A percentile compares a stretch with the other conserved stretches of the same genome.
These are phyloP conservation scores for Coelastrella sp. DNA, from an alignment of 139 green algal genomes.

Conservation along the genomic window DNA sequence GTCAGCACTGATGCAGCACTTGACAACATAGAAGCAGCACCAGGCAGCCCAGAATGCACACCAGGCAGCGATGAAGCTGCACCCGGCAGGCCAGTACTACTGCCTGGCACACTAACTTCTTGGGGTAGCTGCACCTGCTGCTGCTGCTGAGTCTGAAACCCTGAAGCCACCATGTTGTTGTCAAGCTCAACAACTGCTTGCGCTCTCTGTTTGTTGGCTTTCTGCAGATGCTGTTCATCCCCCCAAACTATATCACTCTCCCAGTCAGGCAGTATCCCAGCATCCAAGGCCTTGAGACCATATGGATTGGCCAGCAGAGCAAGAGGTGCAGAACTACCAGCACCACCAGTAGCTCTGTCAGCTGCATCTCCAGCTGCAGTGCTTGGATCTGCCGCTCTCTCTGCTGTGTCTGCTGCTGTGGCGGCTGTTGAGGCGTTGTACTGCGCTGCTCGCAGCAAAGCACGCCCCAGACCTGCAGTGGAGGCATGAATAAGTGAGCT, in stretches of 20 bases:
- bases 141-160: neutral
- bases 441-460: neutral
- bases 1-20: constrained; percentile 5
- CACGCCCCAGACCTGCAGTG: constrained; percentile 2
- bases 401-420: neutral
- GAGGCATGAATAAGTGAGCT: neutral
- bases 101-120: neutral
- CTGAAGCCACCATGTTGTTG: neutral
- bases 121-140: neutral
- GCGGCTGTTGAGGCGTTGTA: constrained; percentile 8
- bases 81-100: neutral
- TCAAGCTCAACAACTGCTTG: neutral
- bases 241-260: constrained; percentile 20
- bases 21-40: neutral
- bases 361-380: neutral
- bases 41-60: constrained; percentile 7
- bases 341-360: neutral
- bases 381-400: neutral
- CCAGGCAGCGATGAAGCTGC: constrained; percentile 8
- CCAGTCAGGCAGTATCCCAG: constrained; percentile 33
- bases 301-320: constrained; percentile 6
- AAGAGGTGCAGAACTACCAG: neutral
- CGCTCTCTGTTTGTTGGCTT: neutral
- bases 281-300: constrained; percentile 20
- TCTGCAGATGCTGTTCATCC: neutral